phyloP scores from a whole-genome alignment of 2,329 filamentous ascomycete genomes.

The Colletotrichum viniferum region DNA sequence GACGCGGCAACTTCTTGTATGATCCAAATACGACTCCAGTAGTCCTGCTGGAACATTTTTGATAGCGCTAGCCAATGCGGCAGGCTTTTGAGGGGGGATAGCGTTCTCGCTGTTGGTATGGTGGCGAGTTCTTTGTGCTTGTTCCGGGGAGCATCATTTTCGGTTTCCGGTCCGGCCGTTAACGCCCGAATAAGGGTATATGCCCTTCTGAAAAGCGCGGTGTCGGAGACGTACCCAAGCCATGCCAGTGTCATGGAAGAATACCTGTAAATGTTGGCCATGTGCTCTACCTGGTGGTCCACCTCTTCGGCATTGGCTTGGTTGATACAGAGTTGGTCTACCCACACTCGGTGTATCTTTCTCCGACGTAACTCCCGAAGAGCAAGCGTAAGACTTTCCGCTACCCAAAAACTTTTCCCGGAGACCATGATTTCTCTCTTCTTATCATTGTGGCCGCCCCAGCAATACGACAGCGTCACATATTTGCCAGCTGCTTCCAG shows the following conservation, averaged over 20 bases:
- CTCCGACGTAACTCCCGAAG: background rate
- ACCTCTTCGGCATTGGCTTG: background rate
- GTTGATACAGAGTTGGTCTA: background rate
- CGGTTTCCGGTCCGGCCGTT: fast-evolving
- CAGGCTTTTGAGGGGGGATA: background rate
- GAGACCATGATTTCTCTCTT: background rate
- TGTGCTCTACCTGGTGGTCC: background rate
- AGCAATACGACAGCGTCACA: background rate
- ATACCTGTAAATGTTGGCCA: background rate
- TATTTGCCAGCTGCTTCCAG: background rate
- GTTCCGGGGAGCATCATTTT: too few species aligned
- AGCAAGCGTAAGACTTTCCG: background rate
- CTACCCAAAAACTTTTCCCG: background rate
- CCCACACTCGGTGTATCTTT: background rate
- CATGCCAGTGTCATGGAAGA: background rate
- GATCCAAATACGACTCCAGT: background rate
- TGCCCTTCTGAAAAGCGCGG: background rate
- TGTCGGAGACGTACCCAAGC: background rate
- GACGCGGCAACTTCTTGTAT: background rate
- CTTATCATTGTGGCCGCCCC: background rate
- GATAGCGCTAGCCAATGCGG: background rate
- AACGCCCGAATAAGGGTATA: background rate
- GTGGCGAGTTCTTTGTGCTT: too few species aligned
- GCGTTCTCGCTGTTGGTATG: too few species aligned
- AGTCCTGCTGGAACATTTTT: background rate